phyloP scores from a whole-genome alignment of 1,139 yeast species.

The Zygoascus meyerae region DNA sequence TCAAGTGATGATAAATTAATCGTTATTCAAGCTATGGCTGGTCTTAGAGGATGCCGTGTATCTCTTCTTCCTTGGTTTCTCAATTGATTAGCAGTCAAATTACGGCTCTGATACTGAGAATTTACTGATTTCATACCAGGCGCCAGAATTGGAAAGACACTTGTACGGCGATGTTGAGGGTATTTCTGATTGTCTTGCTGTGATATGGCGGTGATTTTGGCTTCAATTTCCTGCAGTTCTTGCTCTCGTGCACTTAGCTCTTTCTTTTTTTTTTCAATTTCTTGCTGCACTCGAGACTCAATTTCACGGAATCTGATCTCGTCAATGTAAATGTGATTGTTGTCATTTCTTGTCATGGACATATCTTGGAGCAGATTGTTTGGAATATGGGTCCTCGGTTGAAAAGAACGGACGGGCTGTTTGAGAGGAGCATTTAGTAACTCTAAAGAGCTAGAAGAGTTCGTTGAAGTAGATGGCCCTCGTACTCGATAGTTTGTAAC shows the following conservation, averaged over 20 bases:
- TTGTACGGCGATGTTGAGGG: conserved; percentile 22
- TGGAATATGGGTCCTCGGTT: not conserved
- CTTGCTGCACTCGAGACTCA: conserved; percentile 73
- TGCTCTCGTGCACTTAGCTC: conserved; percentile 84
- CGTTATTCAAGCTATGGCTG: no score
- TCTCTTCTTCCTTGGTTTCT: no score
- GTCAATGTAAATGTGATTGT: not conserved
- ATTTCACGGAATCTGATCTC: conserved; percentile 18
- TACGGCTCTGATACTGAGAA: conserved; percentile 24
- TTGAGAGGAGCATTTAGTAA: not conserved
- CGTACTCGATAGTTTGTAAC: not conserved
- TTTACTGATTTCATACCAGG: not conserved
- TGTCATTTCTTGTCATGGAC: not conserved
- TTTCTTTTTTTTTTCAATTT: conserved; percentile 73
- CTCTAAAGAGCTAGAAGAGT: not conserved
- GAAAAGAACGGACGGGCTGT: not conserved
- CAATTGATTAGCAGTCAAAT: no score
- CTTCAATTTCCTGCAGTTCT: conserved; percentile 79
- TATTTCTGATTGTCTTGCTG: not conserved
- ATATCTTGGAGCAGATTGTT: conserved; percentile 14
- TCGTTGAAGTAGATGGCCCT: not conserved
- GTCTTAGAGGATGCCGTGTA: no score
- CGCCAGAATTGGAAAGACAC: not conserved
- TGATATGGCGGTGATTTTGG: conserved; percentile 40
- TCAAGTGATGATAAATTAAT: no score